These are phyloP conservation scores for Pseudozyma sp. DNA, from an alignment of 1,284 basidiomycete genomes.

Conservation along the genomic window DNA sequence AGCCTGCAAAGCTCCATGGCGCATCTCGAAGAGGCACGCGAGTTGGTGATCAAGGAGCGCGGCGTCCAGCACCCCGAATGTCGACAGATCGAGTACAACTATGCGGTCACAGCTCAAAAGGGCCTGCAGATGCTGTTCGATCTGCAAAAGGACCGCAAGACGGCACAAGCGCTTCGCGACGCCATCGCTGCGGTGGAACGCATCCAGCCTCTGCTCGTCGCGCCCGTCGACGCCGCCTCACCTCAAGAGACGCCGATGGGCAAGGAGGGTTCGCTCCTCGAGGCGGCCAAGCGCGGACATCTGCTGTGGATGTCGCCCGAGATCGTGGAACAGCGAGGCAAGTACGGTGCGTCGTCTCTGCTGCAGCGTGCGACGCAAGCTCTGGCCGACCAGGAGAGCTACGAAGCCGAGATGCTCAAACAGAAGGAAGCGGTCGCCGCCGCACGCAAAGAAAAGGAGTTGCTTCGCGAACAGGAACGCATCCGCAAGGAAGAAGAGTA, in stretches of 20 bases:
- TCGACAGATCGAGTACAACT: constrained; percentile 64
- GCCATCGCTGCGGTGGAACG: constrained; percentile 56
- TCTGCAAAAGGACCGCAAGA: constrained; percentile 51
- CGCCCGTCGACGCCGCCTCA: constrained; percentile 15
- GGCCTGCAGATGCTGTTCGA: constrained; percentile 66
- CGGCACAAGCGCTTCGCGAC: constrained; percentile 42
- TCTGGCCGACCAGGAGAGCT: constrained; percentile 53
- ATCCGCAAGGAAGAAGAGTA: constrained; percentile 58
- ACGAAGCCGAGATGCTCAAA: constrained; percentile 53
- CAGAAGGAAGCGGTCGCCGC: constrained; percentile 51
- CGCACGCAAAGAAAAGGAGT: constrained; percentile 56
- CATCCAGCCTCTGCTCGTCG: constrained; percentile 45
- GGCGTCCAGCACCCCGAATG: constrained; percentile 31
- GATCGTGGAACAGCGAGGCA: constrained; percentile 64
- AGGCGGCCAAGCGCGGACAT: constrained; percentile 54
- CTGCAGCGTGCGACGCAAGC: constrained; percentile 49
- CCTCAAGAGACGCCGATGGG: constrained; percentile 27
- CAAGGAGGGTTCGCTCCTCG: constrained; percentile 41
- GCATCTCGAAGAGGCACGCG: constrained; percentile 53
- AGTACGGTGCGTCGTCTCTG: constrained; percentile 62
- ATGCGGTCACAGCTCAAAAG: constrained; percentile 65
- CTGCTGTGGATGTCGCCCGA: constrained; percentile 63
- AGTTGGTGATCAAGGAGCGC: constrained; percentile 38
- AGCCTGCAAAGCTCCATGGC: constrained; percentile 49
- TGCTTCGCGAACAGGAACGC: constrained; percentile 52